Base-by-base conservation (phyloP, 306 rosid genomes). In the Vicia sativa region DNA sequence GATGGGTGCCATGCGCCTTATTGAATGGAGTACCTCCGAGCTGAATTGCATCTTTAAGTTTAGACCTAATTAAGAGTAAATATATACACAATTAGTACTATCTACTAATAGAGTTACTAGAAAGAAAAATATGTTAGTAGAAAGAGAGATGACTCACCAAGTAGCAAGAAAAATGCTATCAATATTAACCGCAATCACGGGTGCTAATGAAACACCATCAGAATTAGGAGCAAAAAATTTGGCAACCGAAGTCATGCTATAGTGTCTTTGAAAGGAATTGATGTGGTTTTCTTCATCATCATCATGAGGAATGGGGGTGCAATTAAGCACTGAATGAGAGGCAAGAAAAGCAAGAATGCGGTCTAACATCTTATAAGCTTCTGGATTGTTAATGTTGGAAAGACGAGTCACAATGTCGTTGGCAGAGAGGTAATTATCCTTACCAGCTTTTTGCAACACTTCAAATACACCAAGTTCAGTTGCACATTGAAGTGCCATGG, bases 401-500 rank as follows among this genome's bases (percentile, higher is more conserved):
- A 54, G 35, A 23, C 16, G 35, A 3, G 60, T 25, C 1, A 13
- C 18, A 26, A 54, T 54, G 0, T 54, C 60, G 4, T 11, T 1
- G 18, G 60, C 60, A 0, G 60, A 25, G 26, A 89, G 81, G 10
- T 37, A 13, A 5, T 73, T 74, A 7, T 6, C 71, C 0, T 66
- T 14, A n/a, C 87, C 90, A 0, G 72, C 81, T 12, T 70, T 77
- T 13, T 80, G 79, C n/a, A 89, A 66, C 15, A 78, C 67, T 6
- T 86, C 88, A 2, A 86, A 84, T 10, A 86, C 72, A 0, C 86
- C 84, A 0, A 89, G 80, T 26, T 84, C 82, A 0, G 65, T n/a
- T 0, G 79, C 86, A 4, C 79, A 65, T 39, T 82, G 70, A 44
- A 86, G 48, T 3, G 86, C 61, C 86, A 86, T 76, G 3, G 88